Conservation (phyloP, 257 asterid species). For the Catharanthus roseus region DNA sequence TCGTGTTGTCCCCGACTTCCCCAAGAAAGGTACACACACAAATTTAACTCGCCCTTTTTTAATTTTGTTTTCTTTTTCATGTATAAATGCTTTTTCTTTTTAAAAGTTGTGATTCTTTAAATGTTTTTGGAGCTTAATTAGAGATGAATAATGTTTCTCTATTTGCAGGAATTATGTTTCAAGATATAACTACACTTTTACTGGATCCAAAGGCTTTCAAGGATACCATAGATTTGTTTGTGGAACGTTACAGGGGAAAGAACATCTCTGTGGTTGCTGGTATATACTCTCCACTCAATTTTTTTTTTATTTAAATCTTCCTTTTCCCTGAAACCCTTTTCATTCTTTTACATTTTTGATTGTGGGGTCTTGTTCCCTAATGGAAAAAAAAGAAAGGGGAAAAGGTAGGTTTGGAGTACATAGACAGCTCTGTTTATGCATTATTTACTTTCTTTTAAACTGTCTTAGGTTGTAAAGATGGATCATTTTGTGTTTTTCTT, state of each 20-base stretch:
- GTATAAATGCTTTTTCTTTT: background rate
- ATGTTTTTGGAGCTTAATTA: background rate
- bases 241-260: conserved; percentile 60
- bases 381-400: background rate
- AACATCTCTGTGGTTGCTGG: conserved; percentile 86
- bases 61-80: background rate
- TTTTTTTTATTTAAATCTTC: background rate
- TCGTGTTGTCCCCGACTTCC: conserved; percentile 76
- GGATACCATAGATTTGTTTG: conserved; percentile 76
- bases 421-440: background rate
- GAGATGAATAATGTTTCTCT: background rate
- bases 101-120: background rate
- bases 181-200: conserved; percentile 72
- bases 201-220: conserved; percentile 74
- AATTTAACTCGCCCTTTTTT: background rate
- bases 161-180: conserved; percentile 75
- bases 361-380: conserved; percentile 13
- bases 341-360: conserved; percentile 6
- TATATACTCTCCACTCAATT: conserved; percentile 21
- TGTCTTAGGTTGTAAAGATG: conserved; percentile 6
- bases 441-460: conserved; percentile 3
- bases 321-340: background rate
- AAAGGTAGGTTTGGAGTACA: background rate
- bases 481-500: background rate
- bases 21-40: conserved; percentile 49